phyloP scores from a whole-genome alignment of 306 rosid species.

The Vigna hirtella region DNA sequence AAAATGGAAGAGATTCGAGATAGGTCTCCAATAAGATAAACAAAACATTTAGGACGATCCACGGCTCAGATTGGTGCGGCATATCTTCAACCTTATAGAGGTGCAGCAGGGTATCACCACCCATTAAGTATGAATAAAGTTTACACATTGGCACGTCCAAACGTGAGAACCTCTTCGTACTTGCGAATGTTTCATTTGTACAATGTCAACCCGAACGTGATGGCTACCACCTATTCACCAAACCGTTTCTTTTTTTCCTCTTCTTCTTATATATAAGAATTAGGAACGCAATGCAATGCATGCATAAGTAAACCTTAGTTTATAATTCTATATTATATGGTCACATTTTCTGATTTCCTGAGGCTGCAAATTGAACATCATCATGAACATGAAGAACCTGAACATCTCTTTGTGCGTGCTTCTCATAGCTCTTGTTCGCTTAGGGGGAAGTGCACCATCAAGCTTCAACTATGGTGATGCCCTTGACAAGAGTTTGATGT shows the following conservation, averaged over 20 bases:
- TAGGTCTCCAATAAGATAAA: not conserved
- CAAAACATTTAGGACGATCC: not conserved
- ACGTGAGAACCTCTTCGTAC: constrained; percentile 70
- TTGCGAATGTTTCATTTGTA: constrained; percentile 11
- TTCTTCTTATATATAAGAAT: constrained; percentile 12
- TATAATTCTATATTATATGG: not conserved
- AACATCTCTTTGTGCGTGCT: constrained; percentile 45
- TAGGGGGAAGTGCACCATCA: constrained; percentile 32
- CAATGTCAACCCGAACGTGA: constrained; percentile 63
- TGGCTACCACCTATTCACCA: constrained; percentile 45
- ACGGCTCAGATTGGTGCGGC: not conserved
- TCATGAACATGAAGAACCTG: constrained; percentile 50
- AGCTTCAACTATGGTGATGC: constrained; percentile 72
- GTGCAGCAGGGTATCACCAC: constrained; percentile 33
- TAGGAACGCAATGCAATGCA: not conserved
- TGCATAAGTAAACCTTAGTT: not conserved
- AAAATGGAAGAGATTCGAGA: too few relatives aligned
- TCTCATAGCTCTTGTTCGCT: constrained; percentile 38
- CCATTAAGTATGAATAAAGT: not conserved
- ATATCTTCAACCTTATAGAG: not conserved
- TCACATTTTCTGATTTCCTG: constrained; percentile 28
- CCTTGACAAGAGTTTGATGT: constrained; percentile 76
- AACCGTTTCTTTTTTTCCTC: not conserved
- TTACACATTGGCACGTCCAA: constrained; percentile 46
- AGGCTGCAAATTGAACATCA: constrained; percentile 26